Base-by-base conservation (phyloP, 2,329 filamentous ascomycete species). In the Claviceps paspali region DNA sequence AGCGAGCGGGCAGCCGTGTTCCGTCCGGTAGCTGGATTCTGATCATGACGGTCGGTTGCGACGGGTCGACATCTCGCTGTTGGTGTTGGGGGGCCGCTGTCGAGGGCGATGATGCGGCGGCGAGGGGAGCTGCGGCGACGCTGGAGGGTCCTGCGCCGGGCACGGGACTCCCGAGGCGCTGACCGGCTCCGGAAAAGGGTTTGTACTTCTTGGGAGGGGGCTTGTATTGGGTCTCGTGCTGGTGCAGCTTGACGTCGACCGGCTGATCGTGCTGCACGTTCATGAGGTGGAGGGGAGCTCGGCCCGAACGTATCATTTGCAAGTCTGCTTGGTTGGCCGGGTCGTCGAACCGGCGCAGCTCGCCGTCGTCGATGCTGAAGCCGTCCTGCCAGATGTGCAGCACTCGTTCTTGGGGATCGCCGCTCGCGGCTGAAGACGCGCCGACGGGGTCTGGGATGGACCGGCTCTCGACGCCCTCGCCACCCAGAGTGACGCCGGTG, bases 361-460 rank as follows among this genome's bases (percentile, higher is more conserved):
- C 72, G 21, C 84, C 84, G 49, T 91, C 82, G 41, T 87, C 83
- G 42, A 92, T 76, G 45, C 82, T 88, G 61, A 91, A 88, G 11
- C 84, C 84, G 52, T 92, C 79, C 29, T 71, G 69, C 84, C 84
- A 92, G 31, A 91, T 68, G 50, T 88, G 83, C 37, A 92, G 66
- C 9, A 75, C 70, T 35, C 82, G 76, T 35, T 75, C 73, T 42
- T 81, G 74, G 5, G 71, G 68, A 24, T 68, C 62, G 2, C 53
- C 44, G 12, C 45, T 51, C n/a, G 47, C 29, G 8, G 51, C 22
- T 18, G 45, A 47, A 46, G 56, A 15, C 45, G 49, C 42, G 3
- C 55, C 55, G 0, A 43, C 56, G 21, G 79, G 73, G 45, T 82
- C 76, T 30, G 76, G 74, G 35, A 91, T 72, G 18, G 64, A 63